Percentiles rank a stretch among this genome's conserved stretches.
Conservation (phyloP, 139 green algal genomes). For the Coelastrella sp. region DNA sequence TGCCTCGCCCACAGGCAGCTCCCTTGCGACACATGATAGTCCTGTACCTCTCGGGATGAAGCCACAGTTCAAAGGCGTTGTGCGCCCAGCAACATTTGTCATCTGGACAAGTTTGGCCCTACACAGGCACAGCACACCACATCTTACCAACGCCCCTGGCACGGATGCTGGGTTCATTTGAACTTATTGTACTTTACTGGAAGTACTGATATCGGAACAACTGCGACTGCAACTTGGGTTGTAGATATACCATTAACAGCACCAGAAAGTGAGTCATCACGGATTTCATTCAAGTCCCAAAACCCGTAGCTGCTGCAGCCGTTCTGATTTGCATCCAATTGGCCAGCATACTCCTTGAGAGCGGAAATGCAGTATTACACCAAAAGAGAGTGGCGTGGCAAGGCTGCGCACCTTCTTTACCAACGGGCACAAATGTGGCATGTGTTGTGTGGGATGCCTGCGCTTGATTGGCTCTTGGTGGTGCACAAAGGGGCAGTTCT, state of each 20-base stretch:
- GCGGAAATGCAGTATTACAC: no score
- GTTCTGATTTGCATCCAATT: neutral
- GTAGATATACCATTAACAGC: no score
- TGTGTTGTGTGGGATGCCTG: constrained; percentile 17
- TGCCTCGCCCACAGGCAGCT: neutral
- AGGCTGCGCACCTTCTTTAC: neutral
- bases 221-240: no score
- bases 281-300: no score
- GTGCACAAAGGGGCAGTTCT: constrained; percentile 29
- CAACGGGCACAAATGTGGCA: neutral
- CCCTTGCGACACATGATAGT: constrained; percentile 29
- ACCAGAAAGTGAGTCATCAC: no score
- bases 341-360: neutral
- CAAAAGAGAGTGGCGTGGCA: neutral
- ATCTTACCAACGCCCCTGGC: neutral
- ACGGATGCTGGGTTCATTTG: neutral
- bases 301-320: no score
- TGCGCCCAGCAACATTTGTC: neutral
- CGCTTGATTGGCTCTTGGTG: constrained; percentile 9
- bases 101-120: constrained; percentile 12
- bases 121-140: neutral
- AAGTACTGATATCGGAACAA: neutral
- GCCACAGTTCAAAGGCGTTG: constrained; percentile 25
- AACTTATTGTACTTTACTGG: neutral
- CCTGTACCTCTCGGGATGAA: constrained; percentile 21